Conservation (phyloP, 2,329 filamentous ascomycete genomes). For the Ceratocystis colombiana region DNA sequence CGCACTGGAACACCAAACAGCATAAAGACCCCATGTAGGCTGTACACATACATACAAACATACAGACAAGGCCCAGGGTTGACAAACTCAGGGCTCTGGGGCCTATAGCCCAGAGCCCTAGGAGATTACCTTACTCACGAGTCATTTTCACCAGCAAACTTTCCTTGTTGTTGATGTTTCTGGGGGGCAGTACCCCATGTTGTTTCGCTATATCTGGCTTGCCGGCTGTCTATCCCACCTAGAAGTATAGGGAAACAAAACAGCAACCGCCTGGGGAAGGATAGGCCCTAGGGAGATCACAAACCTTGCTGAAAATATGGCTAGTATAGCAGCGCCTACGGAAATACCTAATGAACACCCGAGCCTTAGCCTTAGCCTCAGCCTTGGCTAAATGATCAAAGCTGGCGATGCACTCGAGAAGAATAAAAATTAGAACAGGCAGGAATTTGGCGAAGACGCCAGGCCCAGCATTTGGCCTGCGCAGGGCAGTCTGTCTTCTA, state of each 20-base stretch:
- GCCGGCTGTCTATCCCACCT: background rate
- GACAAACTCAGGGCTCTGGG: no score
- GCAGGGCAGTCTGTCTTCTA: background rate
- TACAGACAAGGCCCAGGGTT: no score
- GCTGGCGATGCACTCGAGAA: background rate
- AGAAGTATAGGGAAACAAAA: constrained; percentile 9
- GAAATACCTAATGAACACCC: constrained; percentile 7
- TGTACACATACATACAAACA: background rate
- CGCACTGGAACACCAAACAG: background rate
- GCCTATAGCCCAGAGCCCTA: background rate
- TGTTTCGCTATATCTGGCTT: constrained; percentile 5
- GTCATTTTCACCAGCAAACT: background rate
- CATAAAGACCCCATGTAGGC: background rate
- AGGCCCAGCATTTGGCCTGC: constrained; percentile 2
- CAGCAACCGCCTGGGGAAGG: background rate
- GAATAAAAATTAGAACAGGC: background rate
- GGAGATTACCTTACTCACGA: constrained; percentile 4
- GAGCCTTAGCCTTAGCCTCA: constrained; percentile 10
- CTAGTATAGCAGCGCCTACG: background rate
- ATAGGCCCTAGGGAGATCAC: background rate
- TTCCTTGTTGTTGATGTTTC: background rate
- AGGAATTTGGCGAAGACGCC: background rate
- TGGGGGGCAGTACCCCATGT: background rate
- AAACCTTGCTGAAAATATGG: background rate
- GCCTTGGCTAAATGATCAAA: background rate